phyloP scores from a whole-genome alignment of 2,329 filamentous ascomycete species.

The Cryphonectria parasitica region DNA sequence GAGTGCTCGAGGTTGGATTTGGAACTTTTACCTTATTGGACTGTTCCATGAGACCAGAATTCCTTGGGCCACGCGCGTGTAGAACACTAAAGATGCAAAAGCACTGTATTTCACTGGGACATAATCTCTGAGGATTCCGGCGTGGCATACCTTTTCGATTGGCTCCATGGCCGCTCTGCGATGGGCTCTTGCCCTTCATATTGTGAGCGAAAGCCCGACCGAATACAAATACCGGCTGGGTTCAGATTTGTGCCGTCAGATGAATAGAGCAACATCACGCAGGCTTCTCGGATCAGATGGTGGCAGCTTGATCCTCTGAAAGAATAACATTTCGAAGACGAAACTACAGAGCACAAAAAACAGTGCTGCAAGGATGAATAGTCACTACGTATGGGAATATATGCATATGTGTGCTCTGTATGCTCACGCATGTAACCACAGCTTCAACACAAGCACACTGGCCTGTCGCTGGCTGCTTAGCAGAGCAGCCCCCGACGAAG shows the following conservation, averaged over 20 bases:
- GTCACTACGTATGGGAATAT: background rate
- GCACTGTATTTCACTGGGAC: background rate
- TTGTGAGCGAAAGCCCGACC: background rate
- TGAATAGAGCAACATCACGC: background rate
- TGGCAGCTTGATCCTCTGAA: no score
- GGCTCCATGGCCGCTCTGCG: no score
- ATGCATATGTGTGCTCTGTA: background rate
- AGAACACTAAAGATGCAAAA: background rate
- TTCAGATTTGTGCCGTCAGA: background rate
- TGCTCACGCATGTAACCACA: no score
- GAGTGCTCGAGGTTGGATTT: background rate
- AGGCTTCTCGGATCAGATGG: background rate
- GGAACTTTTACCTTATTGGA: background rate
- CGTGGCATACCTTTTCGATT: no score
- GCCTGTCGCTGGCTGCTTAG: no score
- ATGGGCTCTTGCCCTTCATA: no score
- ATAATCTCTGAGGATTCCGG: no score
- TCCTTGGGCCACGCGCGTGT: background rate
- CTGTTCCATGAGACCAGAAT: background rate
- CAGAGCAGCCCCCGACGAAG: no score
- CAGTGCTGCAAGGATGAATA: no score
- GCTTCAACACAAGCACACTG: no score
- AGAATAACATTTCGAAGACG: no score
- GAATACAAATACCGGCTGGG: background rate
- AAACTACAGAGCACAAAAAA: no score